phyloP scores from a whole-genome alignment of 2,329 filamentous ascomycete species.

The Phialocephala subalpina region DNA sequence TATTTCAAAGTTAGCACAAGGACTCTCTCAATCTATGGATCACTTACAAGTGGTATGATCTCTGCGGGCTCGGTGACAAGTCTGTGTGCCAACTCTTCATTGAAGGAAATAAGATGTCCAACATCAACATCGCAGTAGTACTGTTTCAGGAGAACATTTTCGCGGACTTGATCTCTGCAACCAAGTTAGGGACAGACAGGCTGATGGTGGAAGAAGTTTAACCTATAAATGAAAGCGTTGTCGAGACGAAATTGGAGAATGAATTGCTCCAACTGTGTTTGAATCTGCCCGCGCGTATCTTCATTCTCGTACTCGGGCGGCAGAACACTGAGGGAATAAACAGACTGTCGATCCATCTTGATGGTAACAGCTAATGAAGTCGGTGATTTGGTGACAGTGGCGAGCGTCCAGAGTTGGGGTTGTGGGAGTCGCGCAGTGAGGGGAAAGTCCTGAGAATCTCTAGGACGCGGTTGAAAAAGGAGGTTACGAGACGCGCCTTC shows the following conservation, averaged over 20 bases:
- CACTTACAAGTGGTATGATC: conserved; percentile 85
- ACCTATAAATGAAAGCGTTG: conserved; percentile 95
- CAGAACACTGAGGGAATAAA: conserved; percentile 86
- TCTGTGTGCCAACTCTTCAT: conserved; percentile 91
- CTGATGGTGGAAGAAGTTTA: conserved; percentile 35
- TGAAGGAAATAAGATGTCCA: conserved; percentile 93
- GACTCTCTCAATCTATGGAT: conserved; percentile 39
- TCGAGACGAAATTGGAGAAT: conserved; percentile 93
- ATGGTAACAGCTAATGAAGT: neutral
- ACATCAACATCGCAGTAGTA: conserved; percentile 98
- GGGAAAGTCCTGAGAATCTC: neutral
- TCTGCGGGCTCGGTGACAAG: conserved; percentile 90
- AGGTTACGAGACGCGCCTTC: neutral
- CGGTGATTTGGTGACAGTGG: neutral
- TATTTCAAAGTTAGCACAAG: conserved; percentile 48
- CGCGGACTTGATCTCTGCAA: conserved; percentile 86
- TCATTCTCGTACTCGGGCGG: conserved; percentile 67
- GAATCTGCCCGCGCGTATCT: conserved; percentile 75
- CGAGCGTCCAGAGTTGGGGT: neutral
- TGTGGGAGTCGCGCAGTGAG: neutral
- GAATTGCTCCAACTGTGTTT: conserved; percentile 86
- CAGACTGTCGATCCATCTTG: conserved; percentile 85
- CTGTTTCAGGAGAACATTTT: conserved; percentile 93
- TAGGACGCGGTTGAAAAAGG: neutral
- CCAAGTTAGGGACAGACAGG: conserved; percentile 41